Percentiles rank a stretch among this genome's conserved stretches.
Conservation (phyloP, 768 basidiomycete genomes). For the Rhodotorula taiwanensis region DNA sequence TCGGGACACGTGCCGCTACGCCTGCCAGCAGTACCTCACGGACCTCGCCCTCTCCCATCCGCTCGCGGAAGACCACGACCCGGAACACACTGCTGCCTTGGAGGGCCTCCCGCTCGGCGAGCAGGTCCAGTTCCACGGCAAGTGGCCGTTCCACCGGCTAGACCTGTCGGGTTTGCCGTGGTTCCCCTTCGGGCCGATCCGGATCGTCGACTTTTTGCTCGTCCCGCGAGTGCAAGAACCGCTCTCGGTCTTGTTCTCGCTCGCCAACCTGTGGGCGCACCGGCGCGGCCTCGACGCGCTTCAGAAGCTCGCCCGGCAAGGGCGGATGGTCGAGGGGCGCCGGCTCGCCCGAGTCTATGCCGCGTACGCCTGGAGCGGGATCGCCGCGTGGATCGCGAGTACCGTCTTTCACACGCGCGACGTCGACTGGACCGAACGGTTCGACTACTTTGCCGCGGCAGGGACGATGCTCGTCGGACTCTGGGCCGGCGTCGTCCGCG, state of each 20-base stretch:
- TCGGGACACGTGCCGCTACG: constrained; percentile 77
- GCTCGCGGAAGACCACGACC: not conserved
- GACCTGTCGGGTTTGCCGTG: constrained; percentile 32
- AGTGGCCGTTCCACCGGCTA: constrained; percentile 91
- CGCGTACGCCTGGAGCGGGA: constrained; percentile 60
- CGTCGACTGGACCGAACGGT: constrained; percentile 68
- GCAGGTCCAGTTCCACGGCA: constrained; percentile 80
- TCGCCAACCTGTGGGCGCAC: constrained; percentile 78
- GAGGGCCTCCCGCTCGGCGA: constrained; percentile 35
- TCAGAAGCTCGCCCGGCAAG: constrained; percentile 19
- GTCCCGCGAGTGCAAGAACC: constrained; percentile 81
- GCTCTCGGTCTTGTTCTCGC: constrained; percentile 77
- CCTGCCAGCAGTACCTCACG: constrained; percentile 55
- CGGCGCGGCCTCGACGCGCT: constrained; percentile 55
- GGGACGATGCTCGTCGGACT: constrained; percentile 72
- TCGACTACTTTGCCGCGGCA: constrained; percentile 94
- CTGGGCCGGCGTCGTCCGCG: constrained; percentile 67
- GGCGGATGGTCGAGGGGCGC: constrained; percentile 10
- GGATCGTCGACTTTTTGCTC: not conserved
- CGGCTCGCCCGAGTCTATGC: constrained; percentile 49
- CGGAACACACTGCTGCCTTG: constrained; percentile 35
- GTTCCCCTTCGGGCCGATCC: constrained; percentile 11
- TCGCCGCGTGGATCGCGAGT: constrained; percentile 92
- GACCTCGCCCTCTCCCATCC: constrained; percentile 25
- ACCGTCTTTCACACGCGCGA: constrained; percentile 91